Percentiles rank a stretch among this genome's conserved stretches.
Evolutionary conservation across 2,329 filamentous ascomycete genomes (phyloP).

Genomic region (Waltergamsia citrina): DNA sequence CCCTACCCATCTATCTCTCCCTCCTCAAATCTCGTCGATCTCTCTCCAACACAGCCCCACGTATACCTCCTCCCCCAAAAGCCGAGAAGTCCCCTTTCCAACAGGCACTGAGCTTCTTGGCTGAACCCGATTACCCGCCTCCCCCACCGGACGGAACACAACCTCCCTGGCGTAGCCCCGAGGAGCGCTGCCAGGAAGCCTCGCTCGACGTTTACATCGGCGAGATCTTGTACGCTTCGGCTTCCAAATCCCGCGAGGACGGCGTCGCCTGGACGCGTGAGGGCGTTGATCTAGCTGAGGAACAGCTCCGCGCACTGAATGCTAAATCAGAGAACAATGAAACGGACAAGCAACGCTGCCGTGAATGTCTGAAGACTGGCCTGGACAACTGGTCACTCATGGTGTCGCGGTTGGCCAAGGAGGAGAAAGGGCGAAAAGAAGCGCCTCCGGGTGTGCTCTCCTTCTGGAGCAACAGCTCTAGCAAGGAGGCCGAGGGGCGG

Average conservation of each 20-base stretch:
- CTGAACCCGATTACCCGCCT: constrained; percentile 56
- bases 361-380: constrained; percentile 67
- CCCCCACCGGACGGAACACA: constrained; percentile 61
- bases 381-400: constrained; percentile 78
- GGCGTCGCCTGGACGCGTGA: constrained; percentile 87
- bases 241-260: constrained; percentile 48
- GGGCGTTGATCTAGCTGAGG: constrained; percentile 71
- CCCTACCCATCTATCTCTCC: constrained; percentile 79
- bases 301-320: constrained; percentile 43
- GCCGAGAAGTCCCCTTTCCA: constrained; percentile 7
- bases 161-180: constrained; percentile 52
- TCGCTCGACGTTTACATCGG: constrained; percentile 84
- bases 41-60: constrained; percentile 30
- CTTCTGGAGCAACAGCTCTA: constrained; percentile 19
- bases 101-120: constrained; percentile 13
- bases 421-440: constrained; percentile 27
- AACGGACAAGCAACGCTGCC: constrained; percentile 47
- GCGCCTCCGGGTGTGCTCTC: constrained; percentile 20
- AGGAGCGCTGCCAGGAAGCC: constrained; percentile 73
- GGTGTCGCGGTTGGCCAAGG: constrained; percentile 54
- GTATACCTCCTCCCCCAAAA: too few relatives aligned
- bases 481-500: constrained; percentile 26
- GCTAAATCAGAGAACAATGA: not conserved
- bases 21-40: constrained; percentile 69
- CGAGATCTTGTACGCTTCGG: constrained; percentile 74